Evolutionary conservation across 1,139 yeast species (phyloP), one percentile per base, ranked within the genome.

Genomic region (Sugiyamaella castrensis): DNA sequence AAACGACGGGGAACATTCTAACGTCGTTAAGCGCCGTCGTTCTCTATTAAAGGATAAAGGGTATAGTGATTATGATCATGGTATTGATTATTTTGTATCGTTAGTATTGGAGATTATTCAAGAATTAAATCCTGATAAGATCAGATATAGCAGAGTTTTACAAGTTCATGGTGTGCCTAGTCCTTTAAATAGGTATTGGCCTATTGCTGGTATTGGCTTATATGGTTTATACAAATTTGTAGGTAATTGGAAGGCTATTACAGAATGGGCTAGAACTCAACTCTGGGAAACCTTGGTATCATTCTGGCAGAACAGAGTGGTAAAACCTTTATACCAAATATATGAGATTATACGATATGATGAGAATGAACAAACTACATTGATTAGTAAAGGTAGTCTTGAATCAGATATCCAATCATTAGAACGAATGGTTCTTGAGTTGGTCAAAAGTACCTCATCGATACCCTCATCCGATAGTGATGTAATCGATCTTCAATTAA

Each of bases 341-440:
- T 70, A 88, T 57, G 77, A 80, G 46, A 88, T 95, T 0, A 82
- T 92, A 26, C 77, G 95, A 49, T 94, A 87, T 64, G 97, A 91
- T 63, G 83, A 82, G 31, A 73, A 74, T 44, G 79, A 83, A 2
- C 79, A 82, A 52, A 76, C 88, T 31, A 84, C 94, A 0, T 80
- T 92, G 29, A 82, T 88, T 66, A 81, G 94, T 8, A 84, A 84
- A 61, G 85, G 87, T 53, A 84, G 96, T 1, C 72, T 92, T 15
- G 76, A 77, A 46, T 80, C 94, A 0, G 98, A 91, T 60, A 71
- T 88, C 55, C 79, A 80, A 43, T 86, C 96, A 1, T 73, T 92
- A 48, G 92, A 88, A 61, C 69, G 96, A 50, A 92, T 92, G 98
- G 87, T 89, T 4, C 71, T 81, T 26, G 94, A 86, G 51, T 87